A percentile compares a stretch with the other conserved stretches of the same genome.
Evolutionary conservation across 2,329 filamentous ascomycete genomes (phyloP).

Genomic region (Anthostomella pinea): DNA sequence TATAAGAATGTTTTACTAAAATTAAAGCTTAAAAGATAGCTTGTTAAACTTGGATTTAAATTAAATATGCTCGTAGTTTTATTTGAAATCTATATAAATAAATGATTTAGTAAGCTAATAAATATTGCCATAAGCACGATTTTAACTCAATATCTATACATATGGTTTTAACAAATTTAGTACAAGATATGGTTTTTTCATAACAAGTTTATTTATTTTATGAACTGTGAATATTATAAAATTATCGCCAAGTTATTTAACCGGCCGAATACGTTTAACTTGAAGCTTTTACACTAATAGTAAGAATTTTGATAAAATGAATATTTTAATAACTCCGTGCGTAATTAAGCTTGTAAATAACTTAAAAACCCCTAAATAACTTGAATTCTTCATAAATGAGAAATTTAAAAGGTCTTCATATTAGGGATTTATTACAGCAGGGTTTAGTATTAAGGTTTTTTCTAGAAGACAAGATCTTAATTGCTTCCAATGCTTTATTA

Average conservation of each 20-base stretch:
- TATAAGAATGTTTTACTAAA: not conserved
- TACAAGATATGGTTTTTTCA: not conserved
- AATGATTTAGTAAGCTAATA: not conserved
- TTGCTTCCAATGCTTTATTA: not conserved
- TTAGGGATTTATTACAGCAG: not conserved
- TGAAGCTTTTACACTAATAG: no score
- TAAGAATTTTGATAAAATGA: not conserved
- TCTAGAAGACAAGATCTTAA: not conserved
- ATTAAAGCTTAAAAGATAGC: not conserved
- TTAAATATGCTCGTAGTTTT: not conserved
- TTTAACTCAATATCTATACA: not conserved
- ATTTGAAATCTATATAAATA: not conserved
- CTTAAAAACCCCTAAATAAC: not conserved
- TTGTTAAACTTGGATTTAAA: not conserved
- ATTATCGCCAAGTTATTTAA: not conserved
- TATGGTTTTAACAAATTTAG: constrained; percentile 3
- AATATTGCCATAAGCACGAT: not conserved
- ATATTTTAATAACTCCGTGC: constrained; percentile 2
- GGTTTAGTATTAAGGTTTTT: constrained; percentile 1
- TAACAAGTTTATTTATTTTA: constrained; percentile 1
- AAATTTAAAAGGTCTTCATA: not conserved
- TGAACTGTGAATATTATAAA: constrained; percentile 1
- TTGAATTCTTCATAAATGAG: constrained; percentile 1
- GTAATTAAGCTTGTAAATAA: not conserved
- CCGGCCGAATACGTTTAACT: constrained; percentile 1